Percentiles rank a stretch among this genome's conserved stretches.
Conservation (phyloP, 805 yeast genomes). For the Candida endomychidarum region DNA sequence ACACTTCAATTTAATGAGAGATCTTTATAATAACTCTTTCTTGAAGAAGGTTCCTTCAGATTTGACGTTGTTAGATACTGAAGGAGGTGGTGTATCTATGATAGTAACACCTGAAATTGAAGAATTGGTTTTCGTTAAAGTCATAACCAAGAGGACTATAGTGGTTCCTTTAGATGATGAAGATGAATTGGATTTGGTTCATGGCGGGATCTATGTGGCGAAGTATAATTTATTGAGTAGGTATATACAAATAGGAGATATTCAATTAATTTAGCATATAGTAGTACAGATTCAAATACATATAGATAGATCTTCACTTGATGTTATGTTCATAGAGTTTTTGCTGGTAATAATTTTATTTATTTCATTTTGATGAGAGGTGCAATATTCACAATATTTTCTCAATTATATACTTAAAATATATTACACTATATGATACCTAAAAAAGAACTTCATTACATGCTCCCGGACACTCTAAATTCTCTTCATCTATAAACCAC, state of each 20-base stretch:
- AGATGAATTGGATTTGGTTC: constrained; percentile 50
- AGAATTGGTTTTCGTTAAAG: constrained; percentile 73
- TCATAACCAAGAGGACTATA: constrained; percentile 30
- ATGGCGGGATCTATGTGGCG: constrained; percentile 73
- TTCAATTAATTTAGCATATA: constrained; percentile 20
- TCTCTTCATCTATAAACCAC: constrained; percentile 70
- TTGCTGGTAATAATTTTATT: too few relatives aligned
- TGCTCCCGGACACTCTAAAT: constrained; percentile 79
- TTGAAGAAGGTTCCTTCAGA: constrained; percentile 65
- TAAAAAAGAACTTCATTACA: constrained; percentile 40
- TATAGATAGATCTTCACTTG: too few relatives aligned
- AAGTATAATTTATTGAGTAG: constrained; percentile 50
- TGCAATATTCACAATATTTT: too few relatives aligned
- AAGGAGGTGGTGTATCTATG: constrained; percentile 65
- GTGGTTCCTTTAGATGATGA: constrained; percentile 20
- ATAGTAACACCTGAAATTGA: constrained; percentile 74
- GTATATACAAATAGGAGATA: constrained; percentile 38
- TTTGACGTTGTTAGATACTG: constrained; percentile 68
- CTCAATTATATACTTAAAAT: too few relatives aligned
- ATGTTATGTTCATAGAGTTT: too few relatives aligned
- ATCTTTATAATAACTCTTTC: constrained; percentile 67
- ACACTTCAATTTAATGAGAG: constrained; percentile 64
- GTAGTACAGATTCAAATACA: not conserved
- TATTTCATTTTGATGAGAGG: too few relatives aligned
- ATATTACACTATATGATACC: too few relatives aligned